phyloP scores from a whole-genome alignment of 2,329 filamentous ascomycete species.

The Fonsecaea pugnacius region DNA sequence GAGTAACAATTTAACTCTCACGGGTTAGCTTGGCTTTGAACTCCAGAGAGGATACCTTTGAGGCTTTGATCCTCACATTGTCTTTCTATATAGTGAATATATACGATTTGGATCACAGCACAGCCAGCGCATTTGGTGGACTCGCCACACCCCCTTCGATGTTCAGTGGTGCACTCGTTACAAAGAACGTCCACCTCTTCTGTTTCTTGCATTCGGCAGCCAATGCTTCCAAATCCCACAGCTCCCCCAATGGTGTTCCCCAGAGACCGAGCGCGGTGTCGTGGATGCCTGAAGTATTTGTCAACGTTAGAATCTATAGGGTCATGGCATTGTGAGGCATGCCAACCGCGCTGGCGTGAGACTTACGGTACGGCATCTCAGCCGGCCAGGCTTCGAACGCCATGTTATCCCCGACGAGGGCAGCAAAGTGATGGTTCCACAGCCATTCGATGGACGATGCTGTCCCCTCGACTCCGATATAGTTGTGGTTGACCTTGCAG shows the following conservation, averaged over 20 bases:
- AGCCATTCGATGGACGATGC: slow-evolving; percentile 66
- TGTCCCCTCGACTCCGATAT: slow-evolving; percentile 57
- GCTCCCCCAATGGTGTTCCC: slow-evolving; percentile 38
- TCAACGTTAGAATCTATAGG: not conserved
- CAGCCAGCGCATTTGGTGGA: slow-evolving; percentile 34
- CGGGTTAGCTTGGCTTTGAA: no score
- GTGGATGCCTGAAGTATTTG: slow-evolving; percentile 30
- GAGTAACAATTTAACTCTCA: no score
- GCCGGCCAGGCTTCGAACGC: slow-evolving; percentile 69
- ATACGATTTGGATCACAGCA: no score
- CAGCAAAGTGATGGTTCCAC: slow-evolving; percentile 70
- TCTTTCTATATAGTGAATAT: no score
- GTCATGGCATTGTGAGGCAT: no score
- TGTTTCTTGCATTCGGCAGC: slow-evolving; percentile 42
- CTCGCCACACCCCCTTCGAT: slow-evolving; percentile 49
- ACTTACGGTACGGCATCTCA: slow-evolving; percentile 20
- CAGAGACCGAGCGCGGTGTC: slow-evolving; percentile 37
- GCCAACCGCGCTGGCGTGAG: not conserved
- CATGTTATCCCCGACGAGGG: slow-evolving; percentile 66
- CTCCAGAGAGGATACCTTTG: no score
- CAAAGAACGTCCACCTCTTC: slow-evolving; percentile 48
- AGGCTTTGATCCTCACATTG: no score
- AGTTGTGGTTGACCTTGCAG: slow-evolving; percentile 46
- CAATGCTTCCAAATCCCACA: slow-evolving; percentile 46
- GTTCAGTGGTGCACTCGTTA: slow-evolving; percentile 50